A percentile compares a stretch with the other conserved stretches of the same genome.
Evolutionary conservation across 116 monocot genomes (phyloP).

Genomic region (Iris pallida): DNA sequence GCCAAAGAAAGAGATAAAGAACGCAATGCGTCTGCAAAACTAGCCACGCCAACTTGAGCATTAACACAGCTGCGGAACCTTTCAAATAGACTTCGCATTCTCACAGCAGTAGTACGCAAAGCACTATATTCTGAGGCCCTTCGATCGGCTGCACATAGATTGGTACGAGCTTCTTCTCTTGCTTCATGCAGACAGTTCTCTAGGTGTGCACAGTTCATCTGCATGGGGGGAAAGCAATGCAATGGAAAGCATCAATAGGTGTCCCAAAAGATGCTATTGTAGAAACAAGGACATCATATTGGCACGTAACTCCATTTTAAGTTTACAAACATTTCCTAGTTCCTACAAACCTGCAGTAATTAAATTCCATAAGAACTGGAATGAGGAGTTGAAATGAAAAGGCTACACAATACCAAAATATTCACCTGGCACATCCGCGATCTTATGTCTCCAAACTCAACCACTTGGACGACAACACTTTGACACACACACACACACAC

Average conservation of each 20-base stretch:
- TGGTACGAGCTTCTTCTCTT: constrained; percentile 85
- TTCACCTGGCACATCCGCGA: too few relatives aligned
- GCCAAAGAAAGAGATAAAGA: constrained; percentile 69
- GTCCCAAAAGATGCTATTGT: neutral
- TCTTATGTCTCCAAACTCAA: too few relatives aligned
- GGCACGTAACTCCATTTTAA: too few relatives aligned
- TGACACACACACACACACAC: too few relatives aligned
- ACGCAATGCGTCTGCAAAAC: constrained; percentile 68
- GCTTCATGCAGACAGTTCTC: constrained; percentile 93
- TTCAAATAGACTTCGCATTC: constrained; percentile 72
- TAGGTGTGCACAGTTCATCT: constrained; percentile 93
- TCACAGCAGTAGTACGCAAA: constrained; percentile 64
- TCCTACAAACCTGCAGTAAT: too few relatives aligned
- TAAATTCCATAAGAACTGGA: too few relatives aligned
- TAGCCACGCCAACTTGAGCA: constrained; percentile 38
- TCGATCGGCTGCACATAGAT: constrained; percentile 83
- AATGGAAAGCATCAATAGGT: neutral
- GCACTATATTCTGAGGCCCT: constrained; percentile 79
- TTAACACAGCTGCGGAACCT: constrained; percentile 71
- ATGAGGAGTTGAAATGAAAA: too few relatives aligned
- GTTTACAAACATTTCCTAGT: too few relatives aligned
- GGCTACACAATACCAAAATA: too few relatives aligned
- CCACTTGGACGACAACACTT: too few relatives aligned
- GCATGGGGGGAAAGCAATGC: neutral
- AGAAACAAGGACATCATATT: too few relatives aligned